A percentile compares a stretch with the other conserved stretches of the same genome.
Conservation (phyloP, 2,329 filamentous ascomycete genomes). For the Trichoderma koningii region DNA sequence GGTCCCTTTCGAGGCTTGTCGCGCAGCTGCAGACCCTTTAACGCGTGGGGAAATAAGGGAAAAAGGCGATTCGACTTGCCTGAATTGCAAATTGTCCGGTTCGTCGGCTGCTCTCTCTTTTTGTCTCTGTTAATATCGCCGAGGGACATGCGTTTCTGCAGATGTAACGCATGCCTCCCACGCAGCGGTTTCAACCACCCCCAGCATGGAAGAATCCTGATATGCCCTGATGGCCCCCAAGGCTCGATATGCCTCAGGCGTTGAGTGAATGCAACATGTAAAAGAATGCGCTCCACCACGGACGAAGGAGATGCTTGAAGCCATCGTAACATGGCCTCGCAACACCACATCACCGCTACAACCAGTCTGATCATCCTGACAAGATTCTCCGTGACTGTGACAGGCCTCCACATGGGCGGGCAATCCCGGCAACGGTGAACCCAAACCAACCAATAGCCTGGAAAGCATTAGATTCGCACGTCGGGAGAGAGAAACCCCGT, state of each 20-base stretch:
- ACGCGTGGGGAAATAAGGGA: constrained; percentile 4
- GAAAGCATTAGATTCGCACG: too few species aligned
- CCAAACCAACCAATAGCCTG: too few species aligned
- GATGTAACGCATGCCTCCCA: constrained; percentile 19
- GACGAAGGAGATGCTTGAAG: neutral
- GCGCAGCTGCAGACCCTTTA: constrained; percentile 22
- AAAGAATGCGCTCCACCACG: neutral
- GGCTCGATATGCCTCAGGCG: neutral
- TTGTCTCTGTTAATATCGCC: neutral
- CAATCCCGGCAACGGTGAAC: too few species aligned
- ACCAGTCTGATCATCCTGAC: too few species aligned
- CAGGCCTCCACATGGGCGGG: too few species aligned
- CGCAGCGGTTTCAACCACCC: neutral
- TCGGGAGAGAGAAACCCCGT: too few species aligned
- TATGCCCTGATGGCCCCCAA: neutral
- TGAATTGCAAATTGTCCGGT: constrained; percentile 20
- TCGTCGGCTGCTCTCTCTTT: constrained; percentile 11
- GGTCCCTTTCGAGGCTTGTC: neutral
- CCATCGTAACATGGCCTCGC: neutral
- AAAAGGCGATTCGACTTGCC: neutral
- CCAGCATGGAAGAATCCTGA: neutral
- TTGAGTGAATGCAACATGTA: constrained; percentile 7
- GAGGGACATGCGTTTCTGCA: neutral
- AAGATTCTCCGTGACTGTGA: too few species aligned
- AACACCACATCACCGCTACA: neutral